Conservation (phyloP, 495 filamentous ascomycete genomes). For the Bacidia rubella region DNA sequence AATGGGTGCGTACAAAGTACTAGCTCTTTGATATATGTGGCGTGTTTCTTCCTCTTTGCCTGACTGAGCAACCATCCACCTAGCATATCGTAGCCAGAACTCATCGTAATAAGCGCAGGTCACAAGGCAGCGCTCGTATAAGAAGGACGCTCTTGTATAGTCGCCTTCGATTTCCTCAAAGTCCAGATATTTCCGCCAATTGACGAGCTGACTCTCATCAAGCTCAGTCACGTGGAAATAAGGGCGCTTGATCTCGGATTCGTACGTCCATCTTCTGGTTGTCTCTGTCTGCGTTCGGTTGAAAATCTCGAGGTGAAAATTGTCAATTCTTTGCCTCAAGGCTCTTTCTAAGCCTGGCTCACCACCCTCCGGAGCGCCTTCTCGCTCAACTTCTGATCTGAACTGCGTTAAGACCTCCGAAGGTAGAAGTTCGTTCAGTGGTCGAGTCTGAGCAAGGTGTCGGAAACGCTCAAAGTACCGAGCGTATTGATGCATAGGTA, state of each 20-base stretch:
- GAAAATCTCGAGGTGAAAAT: conserved; percentile 69
- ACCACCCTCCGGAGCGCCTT: conserved; percentile 33
- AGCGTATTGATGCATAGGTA: conserved; percentile 94
- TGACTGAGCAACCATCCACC: conserved; percentile 82
- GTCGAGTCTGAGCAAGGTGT: conserved; percentile 57
- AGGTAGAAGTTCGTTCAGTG: conserved; percentile 58
- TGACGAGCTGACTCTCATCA: conserved; percentile 71
- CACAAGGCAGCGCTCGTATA: conserved; percentile 89
- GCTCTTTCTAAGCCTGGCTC: conserved; percentile 79
- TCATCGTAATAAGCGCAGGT: conserved; percentile 92
- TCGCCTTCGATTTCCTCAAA: conserved; percentile 85
- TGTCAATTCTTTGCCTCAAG: conserved; percentile 64
- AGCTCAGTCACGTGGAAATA: conserved; percentile 96
- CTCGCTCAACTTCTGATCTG: conserved; percentile 52
- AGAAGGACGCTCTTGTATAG: conserved; percentile 57
- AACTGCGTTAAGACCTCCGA: conserved; percentile 55
- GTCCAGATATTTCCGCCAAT: conserved; percentile 94
- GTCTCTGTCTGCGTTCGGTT: conserved; percentile 74
- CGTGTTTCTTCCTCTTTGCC: conserved; percentile 84
- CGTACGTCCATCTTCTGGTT: conserved; percentile 87
- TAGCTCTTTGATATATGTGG: conserved; percentile 82
- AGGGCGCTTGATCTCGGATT: conserved; percentile 86
- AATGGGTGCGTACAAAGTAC: conserved; percentile 74
- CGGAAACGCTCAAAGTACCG: conserved; percentile 90
- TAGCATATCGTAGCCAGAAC: conserved; percentile 94